Percentiles rank a stretch among this genome's conserved stretches.
phyloP scores from a whole-genome alignment of 228 moss, liverwort and hornwort genomes.

The Sphagnum fallax region DNA sequence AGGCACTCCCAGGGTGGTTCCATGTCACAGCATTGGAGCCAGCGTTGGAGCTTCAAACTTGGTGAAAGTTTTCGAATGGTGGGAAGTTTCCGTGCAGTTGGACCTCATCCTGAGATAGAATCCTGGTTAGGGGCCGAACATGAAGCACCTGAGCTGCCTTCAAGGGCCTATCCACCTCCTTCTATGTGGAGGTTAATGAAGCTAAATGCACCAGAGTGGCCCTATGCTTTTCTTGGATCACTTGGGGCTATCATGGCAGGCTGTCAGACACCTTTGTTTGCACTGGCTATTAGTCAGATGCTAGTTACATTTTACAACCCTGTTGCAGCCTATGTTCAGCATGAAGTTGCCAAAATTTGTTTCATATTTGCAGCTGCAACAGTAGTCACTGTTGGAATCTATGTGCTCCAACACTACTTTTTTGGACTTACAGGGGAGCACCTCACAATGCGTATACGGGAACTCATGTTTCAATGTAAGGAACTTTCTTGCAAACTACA shows the following conservation, averaged over 20 bases:
- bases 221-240: constrained; percentile 69
- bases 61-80: constrained; percentile 42
- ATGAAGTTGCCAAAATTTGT: constrained; percentile 77
- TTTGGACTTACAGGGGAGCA: constrained; percentile 91
- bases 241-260: constrained; percentile 84
- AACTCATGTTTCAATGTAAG: constrained; percentile 69
- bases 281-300: constrained; percentile 86
- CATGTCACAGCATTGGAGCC: constrained; percentile 50
- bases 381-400: constrained; percentile 68
- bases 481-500: not conserved
- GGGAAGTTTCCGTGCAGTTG: constrained; percentile 34
- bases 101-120: constrained; percentile 67
- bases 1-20: constrained; percentile 58
- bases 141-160: constrained; percentile 21
- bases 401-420: constrained; percentile 87
- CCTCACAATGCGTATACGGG: constrained; percentile 83
- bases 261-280: constrained; percentile 83
- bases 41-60: constrained; percentile 60
- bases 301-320: constrained; percentile 86
- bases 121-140: constrained; percentile 47
- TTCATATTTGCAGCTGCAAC: constrained; percentile 82
- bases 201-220: constrained; percentile 94
- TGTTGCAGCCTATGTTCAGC: constrained; percentile 44
- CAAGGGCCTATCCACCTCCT: constrained; percentile 20
- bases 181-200: constrained; percentile 80